Percentiles rank a stretch among this genome's conserved stretches.
These are phyloP conservation scores for Aspergillus asperescens DNA, from an alignment of 495 filamentous ascomycete species.

Conservation along the genomic window DNA sequence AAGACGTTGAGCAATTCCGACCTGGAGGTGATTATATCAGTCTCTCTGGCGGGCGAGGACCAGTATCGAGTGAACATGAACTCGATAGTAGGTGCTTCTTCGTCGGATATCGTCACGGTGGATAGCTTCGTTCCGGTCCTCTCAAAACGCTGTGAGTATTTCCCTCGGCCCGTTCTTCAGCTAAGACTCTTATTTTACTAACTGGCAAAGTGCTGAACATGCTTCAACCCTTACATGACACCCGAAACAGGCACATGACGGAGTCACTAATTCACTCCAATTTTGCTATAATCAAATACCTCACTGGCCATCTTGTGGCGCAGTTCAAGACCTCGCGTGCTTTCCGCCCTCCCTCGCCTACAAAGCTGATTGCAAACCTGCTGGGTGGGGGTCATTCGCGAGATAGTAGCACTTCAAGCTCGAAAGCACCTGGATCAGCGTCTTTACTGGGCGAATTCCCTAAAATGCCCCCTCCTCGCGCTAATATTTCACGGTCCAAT, in stretches of 20 bases:
- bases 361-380: slow-evolving; percentile 84
- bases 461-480: slow-evolving; percentile 35
- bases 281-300: slow-evolving; percentile 66
- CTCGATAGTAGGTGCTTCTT: slow-evolving; percentile 55
- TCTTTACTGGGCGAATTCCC: slow-evolving; percentile 36
- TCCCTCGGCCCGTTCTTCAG: background rate
- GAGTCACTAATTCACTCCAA: slow-evolving; percentile 44
- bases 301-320: slow-evolving; percentile 57
- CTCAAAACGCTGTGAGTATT: slow-evolving; percentile 56
- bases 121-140: slow-evolving; percentile 66
- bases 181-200: background rate
- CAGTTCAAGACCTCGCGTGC: slow-evolving; percentile 49
- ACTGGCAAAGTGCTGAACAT: slow-evolving; percentile 52
- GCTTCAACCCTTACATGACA: slow-evolving; percentile 61
- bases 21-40: slow-evolving; percentile 37
- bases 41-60: slow-evolving; percentile 29
- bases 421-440: slow-evolving; percentile 36
- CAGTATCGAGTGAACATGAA: slow-evolving; percentile 57
- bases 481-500: slow-evolving; percentile 35
- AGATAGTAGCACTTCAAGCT: slow-evolving; percentile 26
- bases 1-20: slow-evolving; percentile 29
- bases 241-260: slow-evolving; percentile 62
- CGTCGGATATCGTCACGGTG: slow-evolving; percentile 60
- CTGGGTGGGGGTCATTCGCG: slow-evolving; percentile 51
- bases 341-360: slow-evolving; percentile 74